These are phyloP conservation scores for Quercus robur DNA, from an alignment of 306 rosid genomes.

Conservation along the genomic window DNA sequence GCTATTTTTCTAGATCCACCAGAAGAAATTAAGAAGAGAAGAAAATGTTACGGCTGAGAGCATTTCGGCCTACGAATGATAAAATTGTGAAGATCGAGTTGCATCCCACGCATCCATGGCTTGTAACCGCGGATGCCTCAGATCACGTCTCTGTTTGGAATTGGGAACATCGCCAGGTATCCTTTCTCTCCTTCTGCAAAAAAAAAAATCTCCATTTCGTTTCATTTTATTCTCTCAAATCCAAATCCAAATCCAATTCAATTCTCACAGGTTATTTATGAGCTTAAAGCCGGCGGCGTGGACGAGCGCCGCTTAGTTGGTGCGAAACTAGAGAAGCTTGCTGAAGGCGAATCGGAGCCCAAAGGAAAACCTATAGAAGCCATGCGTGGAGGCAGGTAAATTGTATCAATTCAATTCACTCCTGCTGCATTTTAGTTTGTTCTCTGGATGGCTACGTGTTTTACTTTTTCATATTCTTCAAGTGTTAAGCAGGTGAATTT, in stretches of 20 bases:
- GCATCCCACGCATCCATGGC: slow-evolving; percentile 99
- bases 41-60: slow-evolving; percentile 80
- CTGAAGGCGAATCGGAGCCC: slow-evolving; percentile 94
- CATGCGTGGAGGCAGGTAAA: slow-evolving; percentile 97
- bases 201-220: too few species aligned
- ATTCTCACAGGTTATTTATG: slow-evolving; percentile 67
- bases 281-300: slow-evolving; percentile 97
- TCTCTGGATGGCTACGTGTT: slow-evolving; percentile 16
- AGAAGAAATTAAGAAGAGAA: neutral
- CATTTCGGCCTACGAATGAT: slow-evolving; percentile 77
- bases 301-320: slow-evolving; percentile 96
- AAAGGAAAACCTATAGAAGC: slow-evolving; percentile 95
- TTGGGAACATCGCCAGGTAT: slow-evolving; percentile 97
- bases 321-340: slow-evolving; percentile 94
- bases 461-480: slow-evolving; percentile 14
- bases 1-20: too few species aligned
- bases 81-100: slow-evolving; percentile 93
- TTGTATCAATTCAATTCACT: too few species aligned
- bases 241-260: neutral
- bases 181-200: too few species aligned
- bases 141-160: slow-evolving; percentile 99
- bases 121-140: slow-evolving; percentile 94
- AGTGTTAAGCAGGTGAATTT: slow-evolving; percentile 97
- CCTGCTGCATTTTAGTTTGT: slow-evolving; percentile 9
- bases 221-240: neutral